Evolutionary conservation across 306 rosid species (phyloP).

Genomic region (Fragaria vesca): DNA sequence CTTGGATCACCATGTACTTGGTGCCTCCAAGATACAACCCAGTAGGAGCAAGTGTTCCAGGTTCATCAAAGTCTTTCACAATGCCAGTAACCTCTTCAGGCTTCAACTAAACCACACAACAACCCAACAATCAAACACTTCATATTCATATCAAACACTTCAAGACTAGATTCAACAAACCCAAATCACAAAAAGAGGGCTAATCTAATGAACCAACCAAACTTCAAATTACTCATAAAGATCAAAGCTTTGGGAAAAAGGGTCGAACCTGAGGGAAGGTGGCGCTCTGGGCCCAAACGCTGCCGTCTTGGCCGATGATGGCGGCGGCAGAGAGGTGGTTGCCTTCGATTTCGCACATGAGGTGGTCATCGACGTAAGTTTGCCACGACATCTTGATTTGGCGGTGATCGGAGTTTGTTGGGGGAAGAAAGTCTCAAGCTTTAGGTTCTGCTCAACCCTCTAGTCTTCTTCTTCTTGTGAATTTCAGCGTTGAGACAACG

Average conservation of each 20-base stretch:
- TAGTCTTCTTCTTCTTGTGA: background rate
- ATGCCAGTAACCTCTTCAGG: conserved; percentile 65
- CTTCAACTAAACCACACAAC: conserved; percentile 44
- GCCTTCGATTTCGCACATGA: conserved; percentile 77
- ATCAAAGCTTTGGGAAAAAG: background rate
- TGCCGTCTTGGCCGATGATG: conserved; percentile 78
- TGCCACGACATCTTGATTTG: conserved; percentile 77
- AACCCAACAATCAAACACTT: background rate
- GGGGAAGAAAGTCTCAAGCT: background rate
- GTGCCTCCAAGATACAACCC: conserved; percentile 74
- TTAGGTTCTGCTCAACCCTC: conserved; percentile 1
- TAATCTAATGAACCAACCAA: background rate
- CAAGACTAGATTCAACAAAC: background rate
- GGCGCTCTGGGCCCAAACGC: conserved; percentile 86
- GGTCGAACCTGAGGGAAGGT: conserved; percentile 72
- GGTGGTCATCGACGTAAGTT: conserved; percentile 81
- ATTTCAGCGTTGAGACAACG: conserved; percentile 13
- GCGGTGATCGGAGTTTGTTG: background rate
- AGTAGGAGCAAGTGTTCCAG: conserved; percentile 87
- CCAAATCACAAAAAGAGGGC: background rate
- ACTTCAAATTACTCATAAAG: background rate
- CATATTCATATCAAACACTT: background rate
- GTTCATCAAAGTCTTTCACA: conserved; percentile 61
- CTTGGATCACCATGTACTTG: conserved; percentile 91
- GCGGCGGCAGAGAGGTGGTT: conserved; percentile 65